Percentiles rank a stretch among this genome's conserved stretches.
These are phyloP conservation scores for Mycena albidolilacea DNA, from an alignment of 768 basidiomycete species.

Conservation along the genomic window DNA sequence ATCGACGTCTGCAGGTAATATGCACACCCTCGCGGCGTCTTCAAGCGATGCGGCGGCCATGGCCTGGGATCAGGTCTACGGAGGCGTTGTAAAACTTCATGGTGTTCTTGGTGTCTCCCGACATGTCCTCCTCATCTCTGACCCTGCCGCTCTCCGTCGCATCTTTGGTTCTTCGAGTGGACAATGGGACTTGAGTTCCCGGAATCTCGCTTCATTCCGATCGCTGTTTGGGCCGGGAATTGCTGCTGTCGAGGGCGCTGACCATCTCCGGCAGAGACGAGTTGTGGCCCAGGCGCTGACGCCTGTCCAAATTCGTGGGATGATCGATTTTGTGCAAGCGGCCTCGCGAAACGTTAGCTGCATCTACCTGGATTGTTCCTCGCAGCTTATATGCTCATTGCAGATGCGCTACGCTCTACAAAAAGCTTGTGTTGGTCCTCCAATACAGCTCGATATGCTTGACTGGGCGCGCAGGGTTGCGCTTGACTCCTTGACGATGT, in stretches of 20 bases:
- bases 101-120: constrained; percentile 3
- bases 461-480: neutral
- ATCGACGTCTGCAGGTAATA: neutral
- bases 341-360: constrained; percentile 5
- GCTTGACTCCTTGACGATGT: constrained; percentile 3
- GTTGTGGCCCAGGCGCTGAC: neutral
- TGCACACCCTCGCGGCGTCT: constrained; percentile 5
- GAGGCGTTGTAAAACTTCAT: constrained; percentile 5
- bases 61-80: neutral
- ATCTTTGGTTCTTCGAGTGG: constrained; percentile 4
- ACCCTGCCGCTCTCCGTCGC: neutral
- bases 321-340: constrained; percentile 1
- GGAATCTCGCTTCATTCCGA: constrained; percentile 4
- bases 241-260: constrained; percentile 1
- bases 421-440: neutral
- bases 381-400: neutral
- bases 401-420: neutral
- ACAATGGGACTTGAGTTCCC: constrained; percentile 1
- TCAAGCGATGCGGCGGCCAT: neutral
- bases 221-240: constrained; percentile 2
- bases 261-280: constrained; percentile 1
- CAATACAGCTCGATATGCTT: neutral
- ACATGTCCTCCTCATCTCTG: neutral
- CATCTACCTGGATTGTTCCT: neutral
- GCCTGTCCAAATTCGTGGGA: constrained; percentile 3